Evolutionary conservation across 2,329 filamentous ascomycete species (phyloP), one percentile per base, ranked within the genome.

Genomic region (Juglanconis sp.): DNA sequence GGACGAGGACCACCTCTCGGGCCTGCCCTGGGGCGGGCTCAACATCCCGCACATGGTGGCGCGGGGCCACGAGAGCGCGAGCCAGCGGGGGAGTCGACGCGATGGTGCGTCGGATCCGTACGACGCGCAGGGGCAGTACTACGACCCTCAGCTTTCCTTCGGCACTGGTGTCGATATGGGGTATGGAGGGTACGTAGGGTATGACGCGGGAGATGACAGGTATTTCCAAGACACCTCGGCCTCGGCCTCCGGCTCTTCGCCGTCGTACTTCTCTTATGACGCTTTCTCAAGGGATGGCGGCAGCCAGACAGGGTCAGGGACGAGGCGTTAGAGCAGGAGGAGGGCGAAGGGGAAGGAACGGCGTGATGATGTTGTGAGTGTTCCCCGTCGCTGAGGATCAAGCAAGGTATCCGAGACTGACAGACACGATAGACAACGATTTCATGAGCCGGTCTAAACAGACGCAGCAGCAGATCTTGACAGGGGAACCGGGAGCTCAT

Each of bases 11-110:
- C 78, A 85, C 3, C 77, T 85, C 6, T 86, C 87, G 0, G 89
- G 89, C 0, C 76, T 91, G 3, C 89, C 89, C 0, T 92, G 88
- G 89, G 89, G 89, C 40, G 82, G 87, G 24, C 73, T 90, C 65
- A 88, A 81, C 63, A 79, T 91, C 73, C 80, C 76, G 44, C 79
- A 81, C 65, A 75, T 84, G 32, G 72, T 85, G 0, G 71, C 78
- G 7, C 74, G 77, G 54, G 82, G 82, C 50, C 80, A 83, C 67
- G 81, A 82, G 65, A 73, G 73, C 7, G 74, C 78, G 61, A 79
- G 77, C 65, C 73, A 74, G 36, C 75, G 75, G 8, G 77, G 76
- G 61, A 71, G 73, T 8, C 70, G 70, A 15, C 56, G 32, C 8
- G 30, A 49, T 9, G 59, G 30, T 5, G 32, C 44, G 4, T 52